Conservation (phyloP, 352 stramenopile species). For the Phytophthora tentaculata region DNA sequence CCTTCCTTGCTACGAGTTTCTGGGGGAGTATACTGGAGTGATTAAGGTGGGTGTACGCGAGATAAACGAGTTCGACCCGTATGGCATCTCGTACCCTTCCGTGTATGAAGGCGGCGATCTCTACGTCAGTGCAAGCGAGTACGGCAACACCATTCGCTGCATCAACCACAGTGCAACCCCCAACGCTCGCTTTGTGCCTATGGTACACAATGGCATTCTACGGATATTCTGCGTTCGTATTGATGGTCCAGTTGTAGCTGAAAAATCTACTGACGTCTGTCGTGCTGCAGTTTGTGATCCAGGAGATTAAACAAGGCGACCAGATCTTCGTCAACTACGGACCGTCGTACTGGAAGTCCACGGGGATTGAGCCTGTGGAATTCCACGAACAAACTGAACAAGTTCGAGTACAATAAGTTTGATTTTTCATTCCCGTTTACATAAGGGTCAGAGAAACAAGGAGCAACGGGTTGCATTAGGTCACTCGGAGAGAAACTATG, state of each 20-base stretch:
- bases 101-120: conserved; percentile 70
- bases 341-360: conserved; percentile 71
- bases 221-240: conserved; percentile 77
- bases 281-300: conserved; percentile 58
- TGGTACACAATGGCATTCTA: conserved; percentile 70
- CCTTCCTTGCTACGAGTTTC: conserved; percentile 48
- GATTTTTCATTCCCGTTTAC: conserved; percentile 30
- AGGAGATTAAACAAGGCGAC: conserved; percentile 46
- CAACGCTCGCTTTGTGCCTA: conserved; percentile 71
- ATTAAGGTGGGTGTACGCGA: conserved; percentile 55
- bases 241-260: not conserved
- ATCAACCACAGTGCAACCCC: conserved; percentile 75
- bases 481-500: not conserved
- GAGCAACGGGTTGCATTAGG: conserved; percentile 12
- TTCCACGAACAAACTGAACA: conserved; percentile 31
- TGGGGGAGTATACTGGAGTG: conserved; percentile 78
- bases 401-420: conserved; percentile 26
- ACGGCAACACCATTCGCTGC: conserved; percentile 79
- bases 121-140: conserved; percentile 73
- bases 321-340: conserved; percentile 86
- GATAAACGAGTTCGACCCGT: conserved; percentile 59
- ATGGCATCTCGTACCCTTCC: conserved; percentile 76
- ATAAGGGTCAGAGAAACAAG: conserved; percentile 26
- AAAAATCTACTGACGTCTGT: not conserved
- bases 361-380: conserved; percentile 52